Conservation (phyloP, 1,284 basidiomycete species). For the Puccinia coronata region DNA sequence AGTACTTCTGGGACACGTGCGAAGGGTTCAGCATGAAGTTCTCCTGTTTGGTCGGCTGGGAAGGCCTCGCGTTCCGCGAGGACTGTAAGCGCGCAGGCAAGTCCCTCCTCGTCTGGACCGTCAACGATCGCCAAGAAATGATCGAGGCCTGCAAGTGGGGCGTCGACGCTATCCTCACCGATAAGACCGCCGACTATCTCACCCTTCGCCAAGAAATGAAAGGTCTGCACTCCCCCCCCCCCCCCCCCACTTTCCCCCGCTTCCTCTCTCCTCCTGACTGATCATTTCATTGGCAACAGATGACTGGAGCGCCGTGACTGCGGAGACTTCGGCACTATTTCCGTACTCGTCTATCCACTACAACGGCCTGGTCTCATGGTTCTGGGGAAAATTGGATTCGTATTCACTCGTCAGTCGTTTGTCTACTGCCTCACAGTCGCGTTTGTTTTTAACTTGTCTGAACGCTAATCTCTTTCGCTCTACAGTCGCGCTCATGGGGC, state of each 20-base stretch:
- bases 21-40: constrained; percentile 87
- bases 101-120: constrained; percentile 92
- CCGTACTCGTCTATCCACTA: constrained; percentile 42
- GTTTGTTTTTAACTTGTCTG: neutral
- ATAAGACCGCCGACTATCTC: constrained; percentile 75
- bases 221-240: too few relatives aligned
- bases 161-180: constrained; percentile 84
- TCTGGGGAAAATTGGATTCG: neutral
- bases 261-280: too few relatives aligned
- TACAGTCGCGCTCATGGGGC: constrained; percentile 31
- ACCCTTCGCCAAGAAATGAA: constrained; percentile 69
- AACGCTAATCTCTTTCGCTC: too few relatives aligned
- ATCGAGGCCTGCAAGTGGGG: constrained; percentile 92
- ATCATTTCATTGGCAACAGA: neutral
- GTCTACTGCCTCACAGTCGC: too few relatives aligned
- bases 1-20: constrained; percentile 88
- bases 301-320: constrained; percentile 31
- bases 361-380: constrained; percentile 22
- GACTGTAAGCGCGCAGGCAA: constrained; percentile 81
- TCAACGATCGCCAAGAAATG: constrained; percentile 88
- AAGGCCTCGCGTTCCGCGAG: constrained; percentile 70
- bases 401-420: constrained; percentile 29
- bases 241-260: too few relatives aligned
- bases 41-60: constrained; percentile 70
- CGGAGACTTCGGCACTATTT: constrained; percentile 37